Base-by-base conservation (phyloP, 495 filamentous ascomycete species). In the Parathielavia appendiculata region DNA sequence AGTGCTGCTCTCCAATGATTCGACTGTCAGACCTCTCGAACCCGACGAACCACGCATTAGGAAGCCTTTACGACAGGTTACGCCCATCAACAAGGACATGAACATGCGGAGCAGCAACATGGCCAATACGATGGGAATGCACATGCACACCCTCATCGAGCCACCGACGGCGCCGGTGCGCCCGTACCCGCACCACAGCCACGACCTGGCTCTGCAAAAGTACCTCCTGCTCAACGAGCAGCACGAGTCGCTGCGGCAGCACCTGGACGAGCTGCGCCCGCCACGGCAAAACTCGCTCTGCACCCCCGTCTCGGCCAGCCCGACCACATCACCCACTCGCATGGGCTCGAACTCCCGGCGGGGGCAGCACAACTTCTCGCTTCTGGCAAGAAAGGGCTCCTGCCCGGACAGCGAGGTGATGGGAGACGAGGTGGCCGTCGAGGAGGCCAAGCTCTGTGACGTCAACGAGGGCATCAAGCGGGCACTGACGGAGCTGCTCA, bases 401-500 rank as follows among this genome's bases (percentile, higher is more conserved):
- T 48, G 17, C n/a, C 32, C 36, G 14, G 20, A 16, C 38, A 20
- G 40, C 64, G 8, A 58, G 23, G 58, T 17, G 14, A 40, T 65
- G 20, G 43, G 69, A 23, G 63, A 66, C 30, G 76, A 78, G 48
- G 69, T 83, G 48, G 79, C 77, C 16, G 64, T 75, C 16, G 79
- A 80, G 56, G 78, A 84, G 54, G 69, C 73, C 54, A 78, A 76
- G 61, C 73, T 84, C 32, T 79, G 75, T 68, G 71, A 80, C 46
- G 78, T 86, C 67, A 86, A 85, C 71, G 76, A 82, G 62, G 76
- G 82, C 47, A 84, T 86, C 68, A 87, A 87, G 70, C 74, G 76
- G 16, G 81, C 82, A 12, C 66, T 87, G 59, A 87, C 84, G 4
- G 83, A 84, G 63, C 74, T 87, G 26, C 77, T 87, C 55, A 86